Evolutionary conservation across 2,329 filamentous ascomycete species (phyloP).

Genomic region (Basipetospora sp.): DNA sequence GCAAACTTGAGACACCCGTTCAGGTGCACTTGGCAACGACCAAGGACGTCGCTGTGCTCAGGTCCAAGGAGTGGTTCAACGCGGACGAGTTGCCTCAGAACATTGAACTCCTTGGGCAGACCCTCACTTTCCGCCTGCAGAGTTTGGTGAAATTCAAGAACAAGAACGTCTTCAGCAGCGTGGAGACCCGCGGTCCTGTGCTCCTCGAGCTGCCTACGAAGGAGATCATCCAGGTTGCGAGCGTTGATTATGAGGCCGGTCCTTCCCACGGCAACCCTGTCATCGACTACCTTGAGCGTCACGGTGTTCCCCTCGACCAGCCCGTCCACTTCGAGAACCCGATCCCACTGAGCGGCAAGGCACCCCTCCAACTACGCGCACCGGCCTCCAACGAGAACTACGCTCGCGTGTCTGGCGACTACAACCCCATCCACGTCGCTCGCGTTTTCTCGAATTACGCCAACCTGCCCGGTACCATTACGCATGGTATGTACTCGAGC

Average conservation of each 20-base stretch:
- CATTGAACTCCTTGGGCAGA: constrained; percentile 80
- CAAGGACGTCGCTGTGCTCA: constrained; percentile 85
- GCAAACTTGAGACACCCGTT: constrained; percentile 89
- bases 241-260: constrained; percentile 86
- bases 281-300: constrained; percentile 83
- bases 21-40: constrained; percentile 74
- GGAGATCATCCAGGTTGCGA: constrained; percentile 94
- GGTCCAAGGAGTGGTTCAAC: constrained; percentile 96
- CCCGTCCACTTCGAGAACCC: constrained; percentile 94
- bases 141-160: constrained; percentile 90
- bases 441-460: constrained; percentile 93
- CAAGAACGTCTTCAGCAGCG: constrained; percentile 75
- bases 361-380: constrained; percentile 72
- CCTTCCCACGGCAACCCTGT: constrained; percentile 91
- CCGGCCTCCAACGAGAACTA: constrained; percentile 96
- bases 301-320: constrained; percentile 86
- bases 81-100: constrained; percentile 56
- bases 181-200: constrained; percentile 84
- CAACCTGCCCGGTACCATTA: constrained; percentile 90
- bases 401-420: constrained; percentile 91
- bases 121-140: constrained; percentile 87
- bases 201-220: constrained; percentile 89
- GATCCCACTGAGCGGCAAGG: constrained; percentile 87
- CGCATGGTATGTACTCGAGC: constrained; percentile 98
- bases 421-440: constrained; percentile 97